phyloP scores from a whole-genome alignment of 306 rosid genomes.

The Ceratonia siliqua region DNA sequence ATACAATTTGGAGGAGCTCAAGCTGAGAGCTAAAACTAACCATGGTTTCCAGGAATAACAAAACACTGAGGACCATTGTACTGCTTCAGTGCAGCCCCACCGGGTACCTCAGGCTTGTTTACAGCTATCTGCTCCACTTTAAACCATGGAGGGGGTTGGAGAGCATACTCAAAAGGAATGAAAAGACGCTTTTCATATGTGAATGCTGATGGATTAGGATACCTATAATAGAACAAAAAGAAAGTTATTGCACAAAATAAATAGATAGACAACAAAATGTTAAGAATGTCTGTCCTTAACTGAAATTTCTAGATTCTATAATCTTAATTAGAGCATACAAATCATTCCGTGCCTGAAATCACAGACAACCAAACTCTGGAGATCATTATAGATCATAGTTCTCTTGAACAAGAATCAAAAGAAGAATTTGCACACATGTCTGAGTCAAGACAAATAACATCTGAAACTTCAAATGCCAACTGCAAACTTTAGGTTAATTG shows the following conservation, averaged over 20 bases:
- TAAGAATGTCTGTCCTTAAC: neutral
- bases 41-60: slow-evolving; percentile 95
- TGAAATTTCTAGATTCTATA: neutral
- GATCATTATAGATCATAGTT: neutral
- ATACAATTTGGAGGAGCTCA: slow-evolving; percentile 12
- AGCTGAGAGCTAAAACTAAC: slow-evolving; percentile 51
- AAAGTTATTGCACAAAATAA: slow-evolving; percentile 13
- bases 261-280: neutral
- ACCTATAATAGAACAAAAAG: slow-evolving; percentile 51
- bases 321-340: neutral
- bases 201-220: slow-evolving; percentile 95
- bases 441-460: neutral
- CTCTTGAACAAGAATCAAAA: neutral
- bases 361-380: neutral
- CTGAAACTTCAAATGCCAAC: slow-evolving; percentile 20
- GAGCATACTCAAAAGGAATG: slow-evolving; percentile 93
- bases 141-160: slow-evolving; percentile 88
- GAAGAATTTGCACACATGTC: neutral
- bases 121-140: slow-evolving; percentile 77
- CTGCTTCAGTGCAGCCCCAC: slow-evolving; percentile 64
- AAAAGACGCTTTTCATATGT: slow-evolving; percentile 89
- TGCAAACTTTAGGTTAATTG: neutral
- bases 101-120: slow-evolving; percentile 86
- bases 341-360: neutral
- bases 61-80: slow-evolving; percentile 95